phyloP scores from a whole-genome alignment of 305 asterid species.

The Coffea humblotiana region DNA sequence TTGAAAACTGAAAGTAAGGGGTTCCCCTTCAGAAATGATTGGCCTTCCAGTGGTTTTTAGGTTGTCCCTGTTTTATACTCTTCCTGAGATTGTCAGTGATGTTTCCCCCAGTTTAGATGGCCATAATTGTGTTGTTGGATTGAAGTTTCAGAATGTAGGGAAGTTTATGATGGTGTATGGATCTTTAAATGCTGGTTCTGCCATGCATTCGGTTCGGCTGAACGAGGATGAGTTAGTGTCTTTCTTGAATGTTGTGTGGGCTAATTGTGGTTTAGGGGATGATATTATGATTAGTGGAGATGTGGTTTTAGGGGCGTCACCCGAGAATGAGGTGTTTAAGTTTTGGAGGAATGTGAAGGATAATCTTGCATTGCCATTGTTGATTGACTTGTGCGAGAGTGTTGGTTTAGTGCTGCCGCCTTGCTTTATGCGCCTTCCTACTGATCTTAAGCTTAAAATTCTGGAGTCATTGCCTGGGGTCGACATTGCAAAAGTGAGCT shows the following conservation, averaged over 20 bases:
- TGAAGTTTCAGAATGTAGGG: slow-evolving; percentile 71
- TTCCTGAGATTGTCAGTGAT: slow-evolving; percentile 39
- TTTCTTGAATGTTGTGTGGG: slow-evolving; percentile 75
- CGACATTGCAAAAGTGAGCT: slow-evolving; percentile 61
- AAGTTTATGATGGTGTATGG: slow-evolving; percentile 59
- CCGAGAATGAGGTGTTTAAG: slow-evolving; percentile 62
- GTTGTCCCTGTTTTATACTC: slow-evolving; percentile 59
- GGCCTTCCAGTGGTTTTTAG: slow-evolving; percentile 40
- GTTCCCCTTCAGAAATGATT: slow-evolving; percentile 32
- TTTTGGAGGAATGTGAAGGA: slow-evolving; percentile 87
- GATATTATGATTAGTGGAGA: slow-evolving; percentile 24
- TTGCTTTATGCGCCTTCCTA: slow-evolving; percentile 70
- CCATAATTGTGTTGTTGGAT: slow-evolving; percentile 21
- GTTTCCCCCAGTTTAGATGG: slow-evolving; percentile 4
- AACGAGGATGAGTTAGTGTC: slow-evolving; percentile 61
- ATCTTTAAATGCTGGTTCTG: slow-evolving; percentile 33
- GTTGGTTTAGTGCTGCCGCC: slow-evolving; percentile 73
- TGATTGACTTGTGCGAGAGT: slow-evolving; percentile 75
- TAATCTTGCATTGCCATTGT: slow-evolving; percentile 67
- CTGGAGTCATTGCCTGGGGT: slow-evolving; percentile 63
- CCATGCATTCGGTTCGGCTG: slow-evolving; percentile 34
- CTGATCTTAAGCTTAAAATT: slow-evolving; percentile 73
- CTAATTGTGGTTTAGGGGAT: slow-evolving; percentile 57
- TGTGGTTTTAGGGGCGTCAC: slow-evolving; percentile 24
- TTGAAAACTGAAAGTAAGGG: slow-evolving; percentile 31